Percentiles rank a stretch among this genome's conserved stretches.
Conservation (phyloP, 2,329 filamentous ascomycete genomes). For the Colletotrichum neosansevieriae region DNA sequence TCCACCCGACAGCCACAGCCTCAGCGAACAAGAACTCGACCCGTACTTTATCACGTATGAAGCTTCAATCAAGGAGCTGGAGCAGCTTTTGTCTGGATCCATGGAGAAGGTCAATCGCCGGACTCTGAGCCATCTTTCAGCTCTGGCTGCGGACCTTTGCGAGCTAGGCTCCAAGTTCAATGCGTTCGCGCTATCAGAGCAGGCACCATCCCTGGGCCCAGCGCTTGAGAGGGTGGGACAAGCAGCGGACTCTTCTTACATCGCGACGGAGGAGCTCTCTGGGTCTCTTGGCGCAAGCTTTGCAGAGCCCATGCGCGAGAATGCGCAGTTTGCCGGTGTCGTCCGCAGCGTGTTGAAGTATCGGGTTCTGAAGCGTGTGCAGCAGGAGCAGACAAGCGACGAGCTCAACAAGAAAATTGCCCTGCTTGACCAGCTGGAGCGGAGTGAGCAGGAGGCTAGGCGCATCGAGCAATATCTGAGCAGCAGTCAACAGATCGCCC, state of each 20-base stretch:
- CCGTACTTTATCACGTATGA: constrained; percentile 97
- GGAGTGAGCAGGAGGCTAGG: constrained; percentile 91
- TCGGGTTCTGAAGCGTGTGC: constrained; percentile 90
- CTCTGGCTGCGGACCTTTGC: constrained; percentile 86
- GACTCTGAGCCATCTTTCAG: constrained; percentile 85
- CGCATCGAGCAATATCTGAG: constrained; percentile 94
- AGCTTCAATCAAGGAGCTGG: constrained; percentile 89
- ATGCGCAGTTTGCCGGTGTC: constrained; percentile 95
- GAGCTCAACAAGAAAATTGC: constrained; percentile 89
- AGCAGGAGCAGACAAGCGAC: constrained; percentile 97
- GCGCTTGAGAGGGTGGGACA: constrained; percentile 96
- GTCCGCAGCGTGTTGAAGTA: constrained; percentile 91
- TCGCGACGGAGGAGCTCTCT: constrained; percentile 92
- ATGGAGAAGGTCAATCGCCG: constrained; percentile 98
- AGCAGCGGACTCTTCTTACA: constrained; percentile 94
- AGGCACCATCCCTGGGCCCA: constrained; percentile 86
- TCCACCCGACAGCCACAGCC: constrained; percentile 78
- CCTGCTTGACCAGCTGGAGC: constrained; percentile 88
- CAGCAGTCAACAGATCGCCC: constrained; percentile 72
- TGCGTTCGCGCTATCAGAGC: constrained; percentile 94
- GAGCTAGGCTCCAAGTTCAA: constrained; percentile 97
- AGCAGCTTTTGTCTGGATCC: constrained; percentile 86
- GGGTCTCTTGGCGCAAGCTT: constrained; percentile 91
- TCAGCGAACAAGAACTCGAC: constrained; percentile 92
- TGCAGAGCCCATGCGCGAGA: constrained; percentile 97